Base-by-base conservation (phyloP, 2,329 filamentous ascomycete genomes). In the Tolypocladium pustulatum region DNA sequence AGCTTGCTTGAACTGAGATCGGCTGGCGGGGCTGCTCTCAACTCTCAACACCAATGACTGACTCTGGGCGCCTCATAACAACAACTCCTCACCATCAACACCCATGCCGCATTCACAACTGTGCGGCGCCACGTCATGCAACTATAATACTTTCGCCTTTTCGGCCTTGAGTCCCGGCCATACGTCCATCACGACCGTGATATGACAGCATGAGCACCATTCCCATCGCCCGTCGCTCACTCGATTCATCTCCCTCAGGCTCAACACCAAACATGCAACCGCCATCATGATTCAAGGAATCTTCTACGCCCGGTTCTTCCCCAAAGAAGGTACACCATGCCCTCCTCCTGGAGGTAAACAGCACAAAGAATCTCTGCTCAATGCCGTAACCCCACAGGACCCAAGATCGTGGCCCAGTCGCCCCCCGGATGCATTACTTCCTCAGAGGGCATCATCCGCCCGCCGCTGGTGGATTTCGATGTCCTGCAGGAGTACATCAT, bases 401-500 rank as follows among this genome's bases (percentile, higher is more conserved):
- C 82, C 62, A 84, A 81, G 63, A 82, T 86, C 51, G 81, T 86
- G 40, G 81, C 83, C 25, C 83, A 86, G 67, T 84, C 80, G 36
- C 83, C 82, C 0, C 80, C 81, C 30, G 84, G 84, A 60, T 86
- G 82, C 71, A 84, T 86, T 63, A 83, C 84, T 68, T 58, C 73
- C 63, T 60, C 69, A 60, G 65, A 75, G 63, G 64, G 65, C 67
- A 64, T 71, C 65, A 58, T 65, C 59, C 75, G 71, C 57, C 55
- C 78, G 13, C 86, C 87, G 3, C 84, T 96, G 62, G 84, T 97
- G 68, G 86, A 91, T 73, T 97, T 96, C 74, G 84, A 89, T 63
- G 86, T 90, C 56, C 83, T 97, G 65, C 89, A 90, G 20, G 88
- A 93, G 70, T 97, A 96, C 76, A 88, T 99, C 68, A 96, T 99